A percentile compares a stretch with the other conserved stretches of the same genome.
These are phyloP conservation scores for Alnus rubra DNA, from an alignment of 306 rosid genomes.

Conservation along the genomic window DNA sequence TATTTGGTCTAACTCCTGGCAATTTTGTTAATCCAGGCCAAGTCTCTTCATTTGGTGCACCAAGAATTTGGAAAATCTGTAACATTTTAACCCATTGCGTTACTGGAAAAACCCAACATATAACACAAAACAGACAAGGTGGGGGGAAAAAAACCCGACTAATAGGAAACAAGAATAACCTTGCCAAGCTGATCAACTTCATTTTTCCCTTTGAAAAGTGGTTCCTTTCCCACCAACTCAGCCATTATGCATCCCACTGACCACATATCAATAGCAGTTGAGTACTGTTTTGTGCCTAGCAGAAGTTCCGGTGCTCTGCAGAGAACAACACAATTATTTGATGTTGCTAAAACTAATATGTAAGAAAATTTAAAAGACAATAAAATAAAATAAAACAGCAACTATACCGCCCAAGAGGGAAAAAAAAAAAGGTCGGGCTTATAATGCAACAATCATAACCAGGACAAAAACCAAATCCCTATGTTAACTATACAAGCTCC, in stretches of 20 bases:
- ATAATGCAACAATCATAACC: background rate
- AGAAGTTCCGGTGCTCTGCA: constrained; percentile 93
- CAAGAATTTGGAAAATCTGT: constrained; percentile 79
- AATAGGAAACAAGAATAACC: constrained; percentile 31
- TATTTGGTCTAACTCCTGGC: constrained; percentile 65
- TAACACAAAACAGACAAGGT: background rate
- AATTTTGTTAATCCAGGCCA: constrained; percentile 88
- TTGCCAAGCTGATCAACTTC: constrained; percentile 88
- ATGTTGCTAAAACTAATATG: background rate
- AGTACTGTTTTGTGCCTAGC: constrained; percentile 71
- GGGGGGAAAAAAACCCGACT: background rate
- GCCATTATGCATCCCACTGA: constrained; percentile 97
- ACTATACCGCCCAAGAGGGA: background rate
- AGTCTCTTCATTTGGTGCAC: constrained; percentile 71
- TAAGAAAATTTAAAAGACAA: background rate
- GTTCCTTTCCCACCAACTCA: constrained; percentile 67
- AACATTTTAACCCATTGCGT: constrained; percentile 19
- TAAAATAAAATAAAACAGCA: background rate
- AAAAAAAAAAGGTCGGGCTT: background rate
- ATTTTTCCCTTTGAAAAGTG: constrained; percentile 79
- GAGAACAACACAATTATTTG: constrained; percentile 3
- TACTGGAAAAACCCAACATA: constrained; percentile 12
- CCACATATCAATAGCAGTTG: constrained; percentile 98
- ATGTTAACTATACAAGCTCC: background rate
- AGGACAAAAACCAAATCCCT: background rate